These are phyloP conservation scores for Phytophthora vignae DNA, from an alignment of 352 stramenopile species.

Conservation along the genomic window DNA sequence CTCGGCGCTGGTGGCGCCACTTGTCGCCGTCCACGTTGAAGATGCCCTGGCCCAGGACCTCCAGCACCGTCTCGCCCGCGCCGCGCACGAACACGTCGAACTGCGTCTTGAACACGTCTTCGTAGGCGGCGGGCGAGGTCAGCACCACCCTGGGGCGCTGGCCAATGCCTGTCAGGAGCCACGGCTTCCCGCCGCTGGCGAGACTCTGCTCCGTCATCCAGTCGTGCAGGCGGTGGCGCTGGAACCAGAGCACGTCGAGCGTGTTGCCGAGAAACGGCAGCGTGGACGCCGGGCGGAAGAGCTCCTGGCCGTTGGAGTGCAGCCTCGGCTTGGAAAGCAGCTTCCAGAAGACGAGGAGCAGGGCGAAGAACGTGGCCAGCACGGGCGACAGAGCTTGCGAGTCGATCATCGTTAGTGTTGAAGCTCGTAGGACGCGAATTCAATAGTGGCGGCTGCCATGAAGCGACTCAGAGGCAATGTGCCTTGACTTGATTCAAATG, in stretches of 20 bases:
- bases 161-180: slow-evolving; percentile 44
- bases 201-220: slow-evolving; percentile 58
- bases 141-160: slow-evolving; percentile 43
- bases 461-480: too few relatives aligned
- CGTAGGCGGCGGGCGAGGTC: slow-evolving; percentile 42
- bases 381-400: slow-evolving; percentile 8
- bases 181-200: slow-evolving; percentile 34
- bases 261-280: slow-evolving; percentile 58
- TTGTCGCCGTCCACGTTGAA: slow-evolving; percentile 65
- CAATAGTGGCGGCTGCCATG: background rate
- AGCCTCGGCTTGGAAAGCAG: background rate
- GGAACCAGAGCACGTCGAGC: slow-evolving; percentile 54
- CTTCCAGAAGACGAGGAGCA: slow-evolving; percentile 21
- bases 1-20: slow-evolving; percentile 77
- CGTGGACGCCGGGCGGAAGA: slow-evolving; percentile 37
- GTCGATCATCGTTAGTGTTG: slow-evolving; percentile 3
- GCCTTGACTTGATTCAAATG: background rate
- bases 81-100: slow-evolving; percentile 64
- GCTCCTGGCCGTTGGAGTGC: slow-evolving; percentile 3
- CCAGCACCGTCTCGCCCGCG: slow-evolving; percentile 37
- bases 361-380: slow-evolving; percentile 1
- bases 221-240: slow-evolving; percentile 55
- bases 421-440: background rate
- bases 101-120: slow-evolving; percentile 61
- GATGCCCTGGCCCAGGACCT: slow-evolving; percentile 72